A percentile compares a stretch with the other conserved stretches of the same genome.
Conservation (phyloP, 148 eudicot genomes). For the Camellia japonica region DNA sequence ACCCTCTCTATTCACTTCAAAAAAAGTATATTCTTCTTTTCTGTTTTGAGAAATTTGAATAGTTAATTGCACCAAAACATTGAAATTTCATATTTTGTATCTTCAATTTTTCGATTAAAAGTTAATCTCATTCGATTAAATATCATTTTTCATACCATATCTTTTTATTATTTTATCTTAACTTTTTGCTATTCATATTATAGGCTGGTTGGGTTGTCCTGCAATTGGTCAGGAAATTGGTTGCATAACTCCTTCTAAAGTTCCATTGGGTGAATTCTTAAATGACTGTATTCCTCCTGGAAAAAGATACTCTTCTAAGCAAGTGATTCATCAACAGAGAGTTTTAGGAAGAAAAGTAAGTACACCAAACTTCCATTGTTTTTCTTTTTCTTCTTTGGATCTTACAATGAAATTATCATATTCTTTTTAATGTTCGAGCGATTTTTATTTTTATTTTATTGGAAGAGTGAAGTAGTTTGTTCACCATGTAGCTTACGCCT, state of each 20-base stretch:
- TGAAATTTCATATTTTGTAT: background rate
- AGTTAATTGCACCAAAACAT: background rate
- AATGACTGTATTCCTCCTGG: conserved; percentile 68
- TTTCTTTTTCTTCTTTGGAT: too few species aligned
- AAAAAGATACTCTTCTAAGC: conserved; percentile 13
- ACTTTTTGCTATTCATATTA: background rate
- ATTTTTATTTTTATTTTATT: background rate
- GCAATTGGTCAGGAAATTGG: conserved; percentile 65
- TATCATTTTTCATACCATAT: background rate
- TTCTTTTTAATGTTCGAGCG: background rate
- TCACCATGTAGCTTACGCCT: too few species aligned
- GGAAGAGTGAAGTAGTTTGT: background rate
- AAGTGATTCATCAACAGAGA: too few species aligned
- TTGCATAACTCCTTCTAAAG: conserved; percentile 80
- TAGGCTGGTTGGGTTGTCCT: conserved; percentile 98
- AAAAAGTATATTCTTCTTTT: background rate
- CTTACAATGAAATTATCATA: conserved; percentile 19
- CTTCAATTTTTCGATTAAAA: background rate
- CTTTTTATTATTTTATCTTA: background rate
- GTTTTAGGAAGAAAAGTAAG: too few species aligned
- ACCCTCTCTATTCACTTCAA: too few species aligned
- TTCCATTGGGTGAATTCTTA: conserved; percentile 79
- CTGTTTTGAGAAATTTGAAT: background rate
- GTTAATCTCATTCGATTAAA: background rate
- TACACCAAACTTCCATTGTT: too few species aligned